Base-by-base conservation (phyloP, 441 rosid species). In the Populus hybrid region DNA sequence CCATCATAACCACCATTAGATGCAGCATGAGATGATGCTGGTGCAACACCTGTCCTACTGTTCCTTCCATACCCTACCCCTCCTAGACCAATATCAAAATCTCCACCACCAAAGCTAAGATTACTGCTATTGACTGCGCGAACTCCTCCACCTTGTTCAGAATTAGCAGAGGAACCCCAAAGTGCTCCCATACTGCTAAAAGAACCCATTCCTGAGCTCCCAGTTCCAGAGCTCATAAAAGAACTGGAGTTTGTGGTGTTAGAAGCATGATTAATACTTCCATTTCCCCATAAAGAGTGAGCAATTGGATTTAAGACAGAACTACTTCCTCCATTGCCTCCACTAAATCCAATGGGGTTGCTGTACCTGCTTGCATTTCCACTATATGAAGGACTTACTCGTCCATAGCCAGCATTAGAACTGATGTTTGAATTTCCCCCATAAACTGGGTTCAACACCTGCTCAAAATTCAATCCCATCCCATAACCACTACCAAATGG, bases 231-330 rank as follows among this genome's bases (percentile, higher is more conserved):
- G 67, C 86, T 86, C 76, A 89, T 72, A 76, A 87, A 85, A 69
- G 88, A 79, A 83, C 70, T 85, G 74, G 92, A 85, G 78, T 79
- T 86, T 68, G 87, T 76, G 77, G 86, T 76, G 83, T 82, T 88
- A 76, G 93, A 77, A 77, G 81, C 83, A 72, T 86, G 81, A 82
- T 85, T 87, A 26, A 88, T 86, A 40, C 82, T 87, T 28, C 91
- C 95, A 73, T 86, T 92, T 69, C 94, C 94, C 99, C 97, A 95
- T 78, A 93, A 81, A 78, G 89, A 89, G 74, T 90, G 86, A 42
- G 95, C 80, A 38, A 82, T 85, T 42, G 97, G 88, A 82, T 91
- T 90, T 83, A 93, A 90, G 79, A 89, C 86, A 64, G 97, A 93
- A 74, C 88, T 80, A 83, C 71, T 89, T 76, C 98, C 96, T 80